Evolutionary conservation across 2,329 filamentous ascomycete species (phyloP).

Genomic region (Penicillium sp.): DNA sequence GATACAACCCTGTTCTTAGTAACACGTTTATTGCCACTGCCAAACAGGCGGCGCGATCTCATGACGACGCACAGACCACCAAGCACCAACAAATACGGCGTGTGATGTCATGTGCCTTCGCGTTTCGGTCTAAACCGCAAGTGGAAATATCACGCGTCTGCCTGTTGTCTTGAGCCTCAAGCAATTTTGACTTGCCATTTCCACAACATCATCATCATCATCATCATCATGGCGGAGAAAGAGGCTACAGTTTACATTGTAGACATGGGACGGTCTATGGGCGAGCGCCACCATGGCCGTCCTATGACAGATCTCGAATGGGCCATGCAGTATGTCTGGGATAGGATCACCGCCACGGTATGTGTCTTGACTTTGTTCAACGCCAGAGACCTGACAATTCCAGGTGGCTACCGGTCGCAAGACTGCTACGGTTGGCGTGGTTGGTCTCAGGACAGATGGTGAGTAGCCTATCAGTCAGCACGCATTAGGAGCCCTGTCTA

Average conservation of each 20-base stretch:
- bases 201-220: not conserved
- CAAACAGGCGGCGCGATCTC: not conserved
- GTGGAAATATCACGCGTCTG: slow-evolving; percentile 44
- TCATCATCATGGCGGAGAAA: slow-evolving; percentile 74
- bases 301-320: slow-evolving; percentile 80
- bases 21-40: slow-evolving; percentile 8
- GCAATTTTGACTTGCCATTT: slow-evolving; percentile 6
- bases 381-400: not conserved
- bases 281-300: slow-evolving; percentile 66
- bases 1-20: not conserved
- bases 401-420: slow-evolving; percentile 67
- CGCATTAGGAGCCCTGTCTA: slow-evolving; percentile 1
- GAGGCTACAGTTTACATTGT: slow-evolving; percentile 90
- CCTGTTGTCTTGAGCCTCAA: slow-evolving; percentile 20
- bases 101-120: slow-evolving; percentile 43
- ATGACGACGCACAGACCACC: slow-evolving; percentile 8
- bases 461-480: slow-evolving; percentile 14
- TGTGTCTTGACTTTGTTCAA: slow-evolving; percentile 27
- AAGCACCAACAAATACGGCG: slow-evolving; percentile 7
- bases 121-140: slow-evolving; percentile 33
- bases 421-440: slow-evolving; percentile 70
- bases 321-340: slow-evolving; percentile 90
- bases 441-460: slow-evolving; percentile 77
- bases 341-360: slow-evolving; percentile 77
- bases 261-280: slow-evolving; percentile 86